These are phyloP conservation scores for Dipteronia sinensis DNA, from an alignment of 345 rosid species.

Conservation along the genomic window DNA sequence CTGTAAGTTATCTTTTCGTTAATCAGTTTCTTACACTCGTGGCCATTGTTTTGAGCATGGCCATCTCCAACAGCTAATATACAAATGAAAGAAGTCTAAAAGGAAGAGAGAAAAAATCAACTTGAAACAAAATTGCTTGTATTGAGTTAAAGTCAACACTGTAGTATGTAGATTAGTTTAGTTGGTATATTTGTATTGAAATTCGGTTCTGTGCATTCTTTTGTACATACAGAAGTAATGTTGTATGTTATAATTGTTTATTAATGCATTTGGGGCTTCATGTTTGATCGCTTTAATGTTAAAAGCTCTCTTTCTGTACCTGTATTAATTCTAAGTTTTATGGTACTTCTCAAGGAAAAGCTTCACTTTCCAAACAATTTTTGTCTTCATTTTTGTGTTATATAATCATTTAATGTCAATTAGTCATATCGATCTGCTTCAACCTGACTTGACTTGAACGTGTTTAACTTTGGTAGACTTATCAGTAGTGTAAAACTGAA, in stretches of 20 bases:
- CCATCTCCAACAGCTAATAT: conserved; percentile 19
- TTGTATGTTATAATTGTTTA: conserved; percentile 21
- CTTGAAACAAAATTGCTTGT: conserved; percentile 17
- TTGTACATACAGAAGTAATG: conserved; percentile 42
- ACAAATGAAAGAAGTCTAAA: conserved; percentile 8
- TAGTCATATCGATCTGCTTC: too few species aligned
- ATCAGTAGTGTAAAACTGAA: too few species aligned
- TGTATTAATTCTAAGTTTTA: neutral
- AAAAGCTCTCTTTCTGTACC: neutral
- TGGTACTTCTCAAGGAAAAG: too few species aligned
- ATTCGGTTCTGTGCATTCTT: conserved; percentile 53
- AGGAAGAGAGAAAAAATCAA: neutral
- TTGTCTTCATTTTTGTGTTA: too few species aligned
- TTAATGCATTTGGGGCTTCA: conserved; percentile 5
- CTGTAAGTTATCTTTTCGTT: conserved; percentile 13
- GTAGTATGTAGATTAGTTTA: conserved; percentile 31
- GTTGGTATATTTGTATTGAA: conserved; percentile 29
- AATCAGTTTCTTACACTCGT: conserved; percentile 21
- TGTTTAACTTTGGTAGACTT: too few species aligned
- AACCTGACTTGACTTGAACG: too few species aligned
- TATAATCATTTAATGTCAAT: too few species aligned
- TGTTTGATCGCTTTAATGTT: conserved; percentile 9
- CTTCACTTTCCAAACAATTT: too few species aligned
- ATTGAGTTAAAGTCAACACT: conserved; percentile 16
- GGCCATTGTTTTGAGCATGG: conserved; percentile 29